A percentile compares a stretch with the other conserved stretches of the same genome.
Conservation (phyloP, 1,139 yeast species). For the Yamadazyma blattariae region DNA sequence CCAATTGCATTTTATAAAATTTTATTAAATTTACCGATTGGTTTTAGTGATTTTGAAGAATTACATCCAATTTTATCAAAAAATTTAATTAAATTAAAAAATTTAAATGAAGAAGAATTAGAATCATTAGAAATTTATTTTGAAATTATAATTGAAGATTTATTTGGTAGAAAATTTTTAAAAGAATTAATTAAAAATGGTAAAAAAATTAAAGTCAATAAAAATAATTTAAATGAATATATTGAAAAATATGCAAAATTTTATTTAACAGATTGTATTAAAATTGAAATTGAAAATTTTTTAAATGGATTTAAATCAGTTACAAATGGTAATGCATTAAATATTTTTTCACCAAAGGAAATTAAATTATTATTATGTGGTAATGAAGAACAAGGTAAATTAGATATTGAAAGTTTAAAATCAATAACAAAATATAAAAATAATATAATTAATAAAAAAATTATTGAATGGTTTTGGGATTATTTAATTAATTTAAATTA, state of each 20-base stretch:
- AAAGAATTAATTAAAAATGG: constrained; percentile 62
- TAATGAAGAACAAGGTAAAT: constrained; percentile 51
- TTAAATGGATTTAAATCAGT: constrained; percentile 71
- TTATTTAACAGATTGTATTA: constrained; percentile 55
- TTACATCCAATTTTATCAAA: constrained; percentile 66
- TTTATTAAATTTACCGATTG: constrained; percentile 54
- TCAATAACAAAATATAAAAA: constrained; percentile 56
- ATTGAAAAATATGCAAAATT: constrained; percentile 62
- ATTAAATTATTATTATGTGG: constrained; percentile 79
- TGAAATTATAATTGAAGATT: constrained; percentile 39
- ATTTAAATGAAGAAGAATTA: constrained; percentile 33
- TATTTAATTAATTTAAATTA: constrained; percentile 48
- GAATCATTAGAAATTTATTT: constrained; percentile 29
- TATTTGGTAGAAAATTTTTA: constrained; percentile 35
- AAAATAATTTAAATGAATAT: constrained; percentile 54
- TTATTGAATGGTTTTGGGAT: constrained; percentile 84
- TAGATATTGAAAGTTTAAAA: constrained; percentile 66
- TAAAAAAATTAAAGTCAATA: constrained; percentile 46
- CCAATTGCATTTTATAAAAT: constrained; percentile 78
- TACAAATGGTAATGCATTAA: constrained; percentile 75
- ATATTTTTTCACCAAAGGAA: constrained; percentile 78
- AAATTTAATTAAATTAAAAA: constrained; percentile 54
- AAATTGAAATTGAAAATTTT: constrained; percentile 54
- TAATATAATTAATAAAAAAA: constrained; percentile 31
- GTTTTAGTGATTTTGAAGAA: constrained; percentile 61